Evolutionary conservation across 2,329 filamentous ascomycete species (phyloP), one percentile per base, ranked within the genome.

Genomic region (Botrytis galanthina): DNA sequence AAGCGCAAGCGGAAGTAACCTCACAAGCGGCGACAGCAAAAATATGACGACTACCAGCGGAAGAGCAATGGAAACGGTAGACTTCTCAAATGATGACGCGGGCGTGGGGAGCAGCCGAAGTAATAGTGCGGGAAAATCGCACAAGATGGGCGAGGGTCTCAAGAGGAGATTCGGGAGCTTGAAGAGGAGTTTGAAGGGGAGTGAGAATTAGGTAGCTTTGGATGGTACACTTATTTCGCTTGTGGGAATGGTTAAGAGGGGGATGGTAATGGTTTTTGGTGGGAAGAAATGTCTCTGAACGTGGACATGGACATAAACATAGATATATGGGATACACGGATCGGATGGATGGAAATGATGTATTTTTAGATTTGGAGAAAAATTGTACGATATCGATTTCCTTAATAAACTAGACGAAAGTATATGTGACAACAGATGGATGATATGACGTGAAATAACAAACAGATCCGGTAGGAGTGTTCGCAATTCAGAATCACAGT

Each of bases 91-190:
- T 20, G 35, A 70, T 18, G 67, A 70, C 9, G 67, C 35, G 16
- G 42, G 14, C 8, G 32, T 32, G 12, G 37, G n/a, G 22, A 74
- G 78, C 62, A 75, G 71, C 16, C 75, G 78, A 73, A 80, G 78
- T 44, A 77, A 78, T 44, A 84, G 83, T 0, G 84, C 84, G 0
- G 83, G 85, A 81, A 82, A 44, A 70, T 29, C 64, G 9, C 51
- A 70, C 16, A 76, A 75, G 39, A 57, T 89, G 12, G 82, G 84
- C 20, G 85, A 88, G 42, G 87, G 86, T 3, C 77, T 90, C 60
- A 89, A 86, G 82, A 82, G 84, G 60, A 84, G 87, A 26, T 84
- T 89, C 70, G 87, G 87, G 39, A 88, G 86, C 77, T 78, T 90
- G 70, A 83, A 86, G 63, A 82, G 83, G 71, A 85, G 83, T 75